Conservation (phyloP, 2,329 filamentous ascomycete genomes). For the Thielaviopsis cerberus region DNA sequence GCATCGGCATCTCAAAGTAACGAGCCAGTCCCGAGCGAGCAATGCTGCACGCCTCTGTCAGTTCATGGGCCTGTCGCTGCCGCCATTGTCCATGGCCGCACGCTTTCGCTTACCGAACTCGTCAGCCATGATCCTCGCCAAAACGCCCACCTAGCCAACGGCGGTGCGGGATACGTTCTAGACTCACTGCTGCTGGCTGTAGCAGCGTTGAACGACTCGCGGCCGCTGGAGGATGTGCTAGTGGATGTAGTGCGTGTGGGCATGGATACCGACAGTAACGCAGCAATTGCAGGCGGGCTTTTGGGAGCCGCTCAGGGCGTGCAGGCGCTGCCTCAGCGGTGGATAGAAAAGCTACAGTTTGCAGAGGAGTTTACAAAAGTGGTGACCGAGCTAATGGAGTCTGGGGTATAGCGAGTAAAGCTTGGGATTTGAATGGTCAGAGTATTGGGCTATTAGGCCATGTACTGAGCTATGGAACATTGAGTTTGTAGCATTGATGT, state of each 20-base stretch:
- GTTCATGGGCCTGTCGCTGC: conserved; percentile 16
- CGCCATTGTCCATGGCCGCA: background rate
- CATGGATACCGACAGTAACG: conserved; percentile 28
- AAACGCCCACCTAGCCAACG: conserved; percentile 15
- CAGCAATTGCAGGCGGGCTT: conserved; percentile 26
- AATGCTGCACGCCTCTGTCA: conserved; percentile 16
- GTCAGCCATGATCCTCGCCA: conserved; percentile 18
- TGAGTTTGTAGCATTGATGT: background rate
- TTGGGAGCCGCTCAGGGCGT: conserved; percentile 27
- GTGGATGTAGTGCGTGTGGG: conserved; percentile 28
- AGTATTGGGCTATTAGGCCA: no score
- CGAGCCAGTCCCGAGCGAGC: background rate
- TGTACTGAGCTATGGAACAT: background rate
- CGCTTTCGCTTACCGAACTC: conserved; percentile 14
- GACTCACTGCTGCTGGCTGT: conserved; percentile 24
- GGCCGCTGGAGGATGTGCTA: conserved; percentile 24
- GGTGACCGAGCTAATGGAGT: conserved; percentile 10
- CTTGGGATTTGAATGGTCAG: no score
- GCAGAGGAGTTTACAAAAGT: conserved; percentile 19
- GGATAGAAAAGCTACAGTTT: conserved; percentile 24
- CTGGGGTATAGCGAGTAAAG: no score
- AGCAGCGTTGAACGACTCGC: conserved; percentile 23
- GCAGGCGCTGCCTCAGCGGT: conserved; percentile 22
- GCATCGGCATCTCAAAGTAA: background rate
- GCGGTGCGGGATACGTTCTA: conserved; percentile 24